Evolutionary conservation across 176 grass and related monocot genomes (phyloP).

Genomic region (Oryza punctata): DNA sequence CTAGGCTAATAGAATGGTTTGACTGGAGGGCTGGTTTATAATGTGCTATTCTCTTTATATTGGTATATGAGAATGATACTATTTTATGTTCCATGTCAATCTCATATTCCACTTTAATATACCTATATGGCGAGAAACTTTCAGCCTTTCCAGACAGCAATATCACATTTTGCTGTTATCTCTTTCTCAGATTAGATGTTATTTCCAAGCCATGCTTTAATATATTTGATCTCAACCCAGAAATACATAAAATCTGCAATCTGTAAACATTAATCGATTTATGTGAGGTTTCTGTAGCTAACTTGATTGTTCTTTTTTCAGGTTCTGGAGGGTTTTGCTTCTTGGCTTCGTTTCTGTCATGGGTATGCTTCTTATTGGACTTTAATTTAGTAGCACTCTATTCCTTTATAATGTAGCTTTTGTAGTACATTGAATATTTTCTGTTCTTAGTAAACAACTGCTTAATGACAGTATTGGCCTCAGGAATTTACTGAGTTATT

Average conservation of each 20-base stretch:
- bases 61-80: conserved; percentile 20
- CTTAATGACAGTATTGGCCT: conserved; percentile 10
- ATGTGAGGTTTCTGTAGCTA: conserved; percentile 22
- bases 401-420: conserved; percentile 31
- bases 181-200: conserved; percentile 5
- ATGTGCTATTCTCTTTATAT: conserved; percentile 18
- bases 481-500: conserved; percentile 30
- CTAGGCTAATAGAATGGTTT: not conserved
- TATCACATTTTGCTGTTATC: conserved; percentile 6
- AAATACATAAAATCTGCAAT: conserved; percentile 16
- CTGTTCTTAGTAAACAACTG: conserved; percentile 29
- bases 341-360: conserved; percentile 92
- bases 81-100: conserved; percentile 7
- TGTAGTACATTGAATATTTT: conserved; percentile 22
- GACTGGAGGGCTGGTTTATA: not conserved
- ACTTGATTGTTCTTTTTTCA: conserved; percentile 45
- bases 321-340: conserved; percentile 95
- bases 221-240: not conserved
- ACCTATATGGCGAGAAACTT: not conserved
- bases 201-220: conserved; percentile 1
- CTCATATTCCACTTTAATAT: conserved; percentile 1
- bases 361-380: conserved; percentile 64
- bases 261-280: conserved; percentile 9
- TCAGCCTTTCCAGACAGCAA: conserved; percentile 7
- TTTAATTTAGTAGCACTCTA: conserved; percentile 32